A percentile compares a stretch with the other conserved stretches of the same genome.
These are phyloP conservation scores for Linnemannia schmuckeri DNA, from an alignment of 192 early-diverging fungal genomes.

Conservation along the genomic window DNA sequence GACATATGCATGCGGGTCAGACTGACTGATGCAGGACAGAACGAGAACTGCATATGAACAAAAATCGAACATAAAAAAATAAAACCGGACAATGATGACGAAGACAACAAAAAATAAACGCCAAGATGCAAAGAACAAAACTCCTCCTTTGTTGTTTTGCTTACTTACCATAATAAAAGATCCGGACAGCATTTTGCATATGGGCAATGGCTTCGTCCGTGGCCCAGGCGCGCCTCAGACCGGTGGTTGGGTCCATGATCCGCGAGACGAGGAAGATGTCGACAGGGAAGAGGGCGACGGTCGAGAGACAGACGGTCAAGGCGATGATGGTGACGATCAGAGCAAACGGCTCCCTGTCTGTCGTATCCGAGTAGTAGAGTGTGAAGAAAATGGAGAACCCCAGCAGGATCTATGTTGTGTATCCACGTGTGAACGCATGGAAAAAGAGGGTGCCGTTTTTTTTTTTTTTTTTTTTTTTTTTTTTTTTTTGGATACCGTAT, in stretches of 20 bases:
- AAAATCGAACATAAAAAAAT: background rate
- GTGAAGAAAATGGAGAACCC: slow-evolving; percentile 64
- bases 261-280: slow-evolving; percentile 73
- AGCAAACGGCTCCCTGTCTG: slow-evolving; percentile 65
- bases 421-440: background rate
- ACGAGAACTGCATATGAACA: background rate
- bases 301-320: slow-evolving; percentile 61
- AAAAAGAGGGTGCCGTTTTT: background rate
- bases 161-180: slow-evolving; percentile 64
- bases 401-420: slow-evolving; percentile 52
- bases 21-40: slow-evolving; percentile 1
- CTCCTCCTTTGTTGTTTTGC: background rate
- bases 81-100: background rate
- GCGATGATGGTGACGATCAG: slow-evolving; percentile 63
- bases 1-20: background rate
- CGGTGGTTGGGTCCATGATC: slow-evolving; percentile 62
- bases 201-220: slow-evolving; percentile 60
- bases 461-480: background rate
- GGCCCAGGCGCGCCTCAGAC: slow-evolving; percentile 70
- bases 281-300: slow-evolving; percentile 65
- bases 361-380: slow-evolving; percentile 63
- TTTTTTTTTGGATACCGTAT: background rate
- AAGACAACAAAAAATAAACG: background rate
- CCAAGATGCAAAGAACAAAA: background rate
- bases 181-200: slow-evolving; percentile 55